Percentiles rank a stretch among this genome's conserved stretches.
These are phyloP conservation scores for Aspergillus alliaceus DNA, from an alignment of 2,329 filamentous ascomycete species.

Conservation along the genomic window DNA sequence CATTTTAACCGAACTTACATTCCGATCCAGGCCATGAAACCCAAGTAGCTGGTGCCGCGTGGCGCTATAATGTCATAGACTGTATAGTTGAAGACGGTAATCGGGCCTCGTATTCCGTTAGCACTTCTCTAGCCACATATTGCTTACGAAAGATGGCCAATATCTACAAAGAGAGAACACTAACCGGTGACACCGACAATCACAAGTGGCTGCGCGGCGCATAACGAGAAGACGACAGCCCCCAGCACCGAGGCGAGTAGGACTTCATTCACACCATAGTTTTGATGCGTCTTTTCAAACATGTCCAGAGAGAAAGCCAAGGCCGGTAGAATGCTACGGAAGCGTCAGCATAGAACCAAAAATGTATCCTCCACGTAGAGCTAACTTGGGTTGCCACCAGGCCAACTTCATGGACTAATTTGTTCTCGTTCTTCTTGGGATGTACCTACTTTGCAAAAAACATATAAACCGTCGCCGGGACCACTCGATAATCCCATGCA, in stretches of 20 bases:
- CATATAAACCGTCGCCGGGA: constrained; percentile 88
- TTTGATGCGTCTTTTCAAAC: constrained; percentile 82
- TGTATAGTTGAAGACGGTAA: constrained; percentile 92
- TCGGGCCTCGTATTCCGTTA: too few species aligned
- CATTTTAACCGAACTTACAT: constrained; percentile 51
- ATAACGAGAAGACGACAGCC: constrained; percentile 74
- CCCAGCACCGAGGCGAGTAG: constrained; percentile 81
- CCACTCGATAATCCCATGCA: constrained; percentile 86
- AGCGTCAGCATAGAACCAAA: constrained; percentile 9
- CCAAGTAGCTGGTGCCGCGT: constrained; percentile 76
- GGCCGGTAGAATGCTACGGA: constrained; percentile 73
- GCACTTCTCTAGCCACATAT: too few species aligned
- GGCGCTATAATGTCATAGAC: constrained; percentile 85
- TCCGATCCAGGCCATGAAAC: constrained; percentile 91
- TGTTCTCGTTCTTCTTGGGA: not conserved
- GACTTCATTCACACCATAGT: constrained; percentile 89
- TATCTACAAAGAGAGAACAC: constrained; percentile 1
- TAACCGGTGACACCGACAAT: constrained; percentile 84
- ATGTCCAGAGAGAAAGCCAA: constrained; percentile 89
- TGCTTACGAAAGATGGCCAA: too few species aligned
- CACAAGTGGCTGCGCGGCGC: constrained; percentile 77
- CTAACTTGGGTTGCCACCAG: too few species aligned
- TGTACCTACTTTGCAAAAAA: constrained; percentile 81
- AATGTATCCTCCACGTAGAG: not conserved
- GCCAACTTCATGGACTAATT: too few species aligned